Conservation (phyloP, 805 yeast species). For the Suhomyces prunicola region DNA sequence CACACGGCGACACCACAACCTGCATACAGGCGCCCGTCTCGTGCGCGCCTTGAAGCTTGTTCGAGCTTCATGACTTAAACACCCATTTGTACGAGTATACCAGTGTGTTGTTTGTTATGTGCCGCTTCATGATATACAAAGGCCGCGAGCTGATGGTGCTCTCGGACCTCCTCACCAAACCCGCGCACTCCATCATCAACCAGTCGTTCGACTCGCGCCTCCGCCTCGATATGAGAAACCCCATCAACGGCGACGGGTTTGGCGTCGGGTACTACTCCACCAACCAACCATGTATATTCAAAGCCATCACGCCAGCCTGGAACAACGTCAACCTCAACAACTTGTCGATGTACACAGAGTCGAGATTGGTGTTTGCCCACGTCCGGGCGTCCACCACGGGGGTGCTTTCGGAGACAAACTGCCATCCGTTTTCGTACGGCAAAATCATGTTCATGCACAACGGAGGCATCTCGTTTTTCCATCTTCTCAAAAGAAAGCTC, state of each 20-base stretch:
- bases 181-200: slow-evolving; percentile 95
- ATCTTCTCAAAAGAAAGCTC: slow-evolving; percentile 66
- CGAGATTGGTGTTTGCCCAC: slow-evolving; percentile 85
- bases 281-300: slow-evolving; percentile 84
- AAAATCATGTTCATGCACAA: slow-evolving; percentile 95
- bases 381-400: slow-evolving; percentile 97
- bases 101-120: no score
- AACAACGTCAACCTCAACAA: slow-evolving; percentile 87
- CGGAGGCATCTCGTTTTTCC: slow-evolving; percentile 80
- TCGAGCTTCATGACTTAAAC: no score
- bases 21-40: no score
- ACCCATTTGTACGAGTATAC: no score
- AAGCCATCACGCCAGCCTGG: slow-evolving; percentile 98
- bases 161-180: slow-evolving; percentile 84
- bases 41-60: no score
- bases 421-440: slow-evolving; percentile 92
- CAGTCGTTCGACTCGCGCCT: slow-evolving; percentile 91
- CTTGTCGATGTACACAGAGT: slow-evolving; percentile 82
- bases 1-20: no score
- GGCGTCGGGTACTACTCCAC: slow-evolving; percentile 86
- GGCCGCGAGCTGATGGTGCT: slow-evolving; percentile 86
- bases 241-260: slow-evolving; percentile 97
- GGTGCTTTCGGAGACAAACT: slow-evolving; percentile 88
- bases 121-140: slow-evolving; percentile 87
- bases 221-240: slow-evolving; percentile 82